These are phyloP conservation scores for Chamaecrista fasciculata DNA, from an alignment of 306 rosid genomes.

Conservation along the genomic window DNA sequence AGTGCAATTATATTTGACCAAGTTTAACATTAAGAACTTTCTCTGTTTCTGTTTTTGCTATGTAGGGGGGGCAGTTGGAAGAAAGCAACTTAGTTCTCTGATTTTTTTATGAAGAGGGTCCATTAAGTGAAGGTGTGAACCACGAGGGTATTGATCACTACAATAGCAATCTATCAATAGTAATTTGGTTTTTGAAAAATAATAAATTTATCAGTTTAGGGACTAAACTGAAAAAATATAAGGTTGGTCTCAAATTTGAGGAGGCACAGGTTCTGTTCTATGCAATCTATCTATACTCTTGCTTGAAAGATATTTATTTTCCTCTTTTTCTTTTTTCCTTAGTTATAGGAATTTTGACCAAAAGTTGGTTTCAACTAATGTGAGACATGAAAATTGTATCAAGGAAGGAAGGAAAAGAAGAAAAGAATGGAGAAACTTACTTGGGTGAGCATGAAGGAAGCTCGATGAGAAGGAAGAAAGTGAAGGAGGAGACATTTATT, in stretches of 20 bases:
- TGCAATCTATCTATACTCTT: not conserved
- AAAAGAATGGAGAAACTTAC: slow-evolving; percentile 18
- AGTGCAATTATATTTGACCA: no score
- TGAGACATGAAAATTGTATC: not conserved
- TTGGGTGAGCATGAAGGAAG: slow-evolving; percentile 14
- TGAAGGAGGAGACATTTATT: slow-evolving; percentile 22
- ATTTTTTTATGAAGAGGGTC: no score
- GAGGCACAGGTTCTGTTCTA: not conserved
- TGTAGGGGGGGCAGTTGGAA: no score
- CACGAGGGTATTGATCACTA: no score
- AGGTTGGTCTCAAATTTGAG: slow-evolving; percentile 40
- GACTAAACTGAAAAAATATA: no score
- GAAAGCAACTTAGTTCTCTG: no score
- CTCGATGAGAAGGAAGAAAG: slow-evolving; percentile 20
- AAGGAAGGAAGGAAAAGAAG: not conserved
- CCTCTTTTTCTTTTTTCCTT: not conserved
- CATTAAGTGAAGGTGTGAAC: no score
- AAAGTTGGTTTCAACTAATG: slow-evolving; percentile 25
- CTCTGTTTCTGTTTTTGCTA: no score
- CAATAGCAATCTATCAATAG: no score
- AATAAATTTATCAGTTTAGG: no score
- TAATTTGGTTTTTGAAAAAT: no score
- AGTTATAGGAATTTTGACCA: not conserved
- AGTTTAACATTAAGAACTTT: no score
- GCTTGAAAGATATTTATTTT: not conserved